These are phyloP conservation scores for Fusarium euwallaceae DNA, from an alignment of 2,329 filamentous ascomycete species.

Conservation along the genomic window DNA sequence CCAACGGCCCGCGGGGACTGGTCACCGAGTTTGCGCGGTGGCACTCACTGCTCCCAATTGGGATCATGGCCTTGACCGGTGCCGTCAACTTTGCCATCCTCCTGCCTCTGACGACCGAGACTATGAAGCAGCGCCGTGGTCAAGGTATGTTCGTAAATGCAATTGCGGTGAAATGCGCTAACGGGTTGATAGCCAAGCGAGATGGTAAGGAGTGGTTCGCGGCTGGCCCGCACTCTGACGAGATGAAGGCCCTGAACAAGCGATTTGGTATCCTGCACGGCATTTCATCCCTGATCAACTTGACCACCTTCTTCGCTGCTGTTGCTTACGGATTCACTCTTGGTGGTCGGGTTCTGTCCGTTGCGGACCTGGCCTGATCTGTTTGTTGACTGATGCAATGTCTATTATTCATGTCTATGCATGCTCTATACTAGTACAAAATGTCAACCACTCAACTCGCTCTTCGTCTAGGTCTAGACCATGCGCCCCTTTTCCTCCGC, in stretches of 20 bases:
- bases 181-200: slow-evolving; percentile 72
- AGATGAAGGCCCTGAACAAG: slow-evolving; percentile 86
- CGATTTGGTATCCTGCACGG: slow-evolving; percentile 85
- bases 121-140: slow-evolving; percentile 81
- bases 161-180: slow-evolving; percentile 16
- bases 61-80: slow-evolving; percentile 77
- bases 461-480: slow-evolving; percentile 2
- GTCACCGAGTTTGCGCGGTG: slow-evolving; percentile 72
- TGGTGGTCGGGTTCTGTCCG: slow-evolving; percentile 69
- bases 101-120: slow-evolving; percentile 79
- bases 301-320: slow-evolving; percentile 76
- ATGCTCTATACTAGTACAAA: slow-evolving; percentile 27
- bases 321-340: slow-evolving; percentile 84
- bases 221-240: slow-evolving; percentile 80
- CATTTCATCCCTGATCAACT: slow-evolving; percentile 82
- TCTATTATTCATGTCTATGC: slow-evolving; percentile 2
- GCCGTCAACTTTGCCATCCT: slow-evolving; percentile 78
- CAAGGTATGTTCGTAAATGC: slow-evolving; percentile 72
- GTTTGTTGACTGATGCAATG: slow-evolving; percentile 6
- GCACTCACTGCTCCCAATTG: slow-evolving; percentile 76
- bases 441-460: slow-evolving; percentile 24
- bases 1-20: slow-evolving; percentile 66
- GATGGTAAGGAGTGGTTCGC: slow-evolving; percentile 93
- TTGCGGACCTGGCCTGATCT: slow-evolving; percentile 45
- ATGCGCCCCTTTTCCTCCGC: slow-evolving; percentile 1